Evolutionary conservation across 2,329 filamentous ascomycete species (phyloP).

Genomic region (Nothopassalora personata): DNA sequence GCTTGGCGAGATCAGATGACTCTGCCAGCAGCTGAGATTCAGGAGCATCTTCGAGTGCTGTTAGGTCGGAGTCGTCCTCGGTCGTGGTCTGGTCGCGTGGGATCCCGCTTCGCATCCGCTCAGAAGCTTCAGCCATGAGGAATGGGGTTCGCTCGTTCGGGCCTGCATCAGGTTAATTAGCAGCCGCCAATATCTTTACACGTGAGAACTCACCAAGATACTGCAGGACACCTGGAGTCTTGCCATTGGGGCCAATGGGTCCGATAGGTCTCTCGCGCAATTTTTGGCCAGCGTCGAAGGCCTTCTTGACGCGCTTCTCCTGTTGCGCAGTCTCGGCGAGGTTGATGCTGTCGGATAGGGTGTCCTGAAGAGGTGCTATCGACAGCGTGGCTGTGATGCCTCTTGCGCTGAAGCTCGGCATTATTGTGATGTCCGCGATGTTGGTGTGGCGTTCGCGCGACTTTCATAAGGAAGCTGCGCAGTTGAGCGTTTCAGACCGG

Average conservation of each 20-base stretch:
- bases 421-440: conserved; percentile 8
- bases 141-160: conserved; percentile 28
- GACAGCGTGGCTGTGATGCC: conserved; percentile 26
- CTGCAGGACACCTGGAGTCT: conserved; percentile 20
- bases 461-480: background rate
- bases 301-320: conserved; percentile 17
- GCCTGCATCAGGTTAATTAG: background rate
- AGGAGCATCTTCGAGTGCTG: background rate
- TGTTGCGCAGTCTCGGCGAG: conserved; percentile 14
- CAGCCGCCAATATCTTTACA: background rate
- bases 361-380: conserved; percentile 19
- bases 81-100: background rate
- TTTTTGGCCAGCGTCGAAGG: conserved; percentile 14
- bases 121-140: conserved; percentile 30
- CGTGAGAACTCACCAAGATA: conserved; percentile 26
- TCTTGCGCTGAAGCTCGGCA: conserved; percentile 30
- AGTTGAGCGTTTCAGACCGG: background rate
- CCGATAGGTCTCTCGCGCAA: conserved; percentile 19
- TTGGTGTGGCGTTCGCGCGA: background rate
- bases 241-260: conserved; percentile 16
- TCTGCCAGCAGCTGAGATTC: background rate
- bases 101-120: background rate
- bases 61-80: background rate
- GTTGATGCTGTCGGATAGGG: conserved; percentile 17
- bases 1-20: background rate